Conservation (phyloP, 208 protist species). For the Herpetomonas tarakana region DNA sequence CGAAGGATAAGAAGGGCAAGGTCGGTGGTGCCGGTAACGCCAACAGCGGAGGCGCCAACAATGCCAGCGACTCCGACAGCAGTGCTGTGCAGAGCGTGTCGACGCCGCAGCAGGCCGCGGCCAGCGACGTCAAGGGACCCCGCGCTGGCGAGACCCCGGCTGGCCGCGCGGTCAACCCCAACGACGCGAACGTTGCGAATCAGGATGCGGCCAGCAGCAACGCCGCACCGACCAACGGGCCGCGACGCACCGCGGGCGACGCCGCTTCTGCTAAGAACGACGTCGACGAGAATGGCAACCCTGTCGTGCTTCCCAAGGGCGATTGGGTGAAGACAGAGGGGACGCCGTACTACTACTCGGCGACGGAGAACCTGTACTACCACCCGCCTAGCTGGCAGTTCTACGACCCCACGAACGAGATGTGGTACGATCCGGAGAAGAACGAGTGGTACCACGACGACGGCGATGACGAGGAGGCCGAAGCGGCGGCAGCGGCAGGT, state of each 20-base stretch:
- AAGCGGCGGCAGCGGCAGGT: constrained; percentile 4
- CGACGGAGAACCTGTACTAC: constrained; percentile 85
- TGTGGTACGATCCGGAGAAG: constrained; percentile 90
- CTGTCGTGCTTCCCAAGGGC: constrained; percentile 69
- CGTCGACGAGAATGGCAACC: constrained; percentile 53
- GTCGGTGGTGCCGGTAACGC: neutral
- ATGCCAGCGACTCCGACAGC: constrained; percentile 4
- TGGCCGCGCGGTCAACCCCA: constrained; percentile 18
- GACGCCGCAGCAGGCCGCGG: constrained; percentile 7
- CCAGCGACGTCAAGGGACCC: neutral
- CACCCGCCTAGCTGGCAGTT: constrained; percentile 89
- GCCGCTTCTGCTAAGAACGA: constrained; percentile 7
- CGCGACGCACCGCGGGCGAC: constrained; percentile 11
- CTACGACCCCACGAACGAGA: constrained; percentile 86
- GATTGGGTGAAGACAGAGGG: constrained; percentile 78
- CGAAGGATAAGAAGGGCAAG: constrained; percentile 10
- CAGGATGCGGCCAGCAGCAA: constrained; percentile 14
- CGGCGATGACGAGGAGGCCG: constrained; percentile 19
- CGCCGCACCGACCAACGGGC: constrained; percentile 14
- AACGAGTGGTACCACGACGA: constrained; percentile 87
- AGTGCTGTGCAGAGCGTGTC: constrained; percentile 14
- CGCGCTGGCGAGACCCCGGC: constrained; percentile 18
- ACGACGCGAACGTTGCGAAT: constrained; percentile 13
- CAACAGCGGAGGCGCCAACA: constrained; percentile 11
- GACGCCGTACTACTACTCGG: constrained; percentile 87